Conservation (phyloP, 2,329 filamentous ascomycete genomes). For the Xylaria multiplex region DNA sequence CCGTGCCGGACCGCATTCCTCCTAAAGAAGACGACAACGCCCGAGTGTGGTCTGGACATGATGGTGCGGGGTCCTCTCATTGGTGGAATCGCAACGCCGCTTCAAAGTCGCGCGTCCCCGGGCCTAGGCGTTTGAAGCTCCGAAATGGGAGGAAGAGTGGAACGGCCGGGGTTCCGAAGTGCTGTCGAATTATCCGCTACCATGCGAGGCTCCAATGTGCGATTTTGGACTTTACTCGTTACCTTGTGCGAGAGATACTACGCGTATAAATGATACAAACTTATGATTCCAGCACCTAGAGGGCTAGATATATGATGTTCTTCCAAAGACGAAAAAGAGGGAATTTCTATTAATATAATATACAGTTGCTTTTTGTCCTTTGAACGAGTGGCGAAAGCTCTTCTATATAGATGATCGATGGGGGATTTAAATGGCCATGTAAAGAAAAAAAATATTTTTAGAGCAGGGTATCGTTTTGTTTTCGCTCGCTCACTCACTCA, state of each 20-base stretch:
- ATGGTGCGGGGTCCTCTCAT: conserved; percentile 21
- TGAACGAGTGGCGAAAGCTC: neutral
- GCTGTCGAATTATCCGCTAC: neutral
- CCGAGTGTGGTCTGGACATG: conserved; percentile 9
- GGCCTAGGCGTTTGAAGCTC: conserved; percentile 15
- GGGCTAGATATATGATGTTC: neutral
- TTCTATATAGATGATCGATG: conserved; percentile 11
- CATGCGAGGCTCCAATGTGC: neutral
- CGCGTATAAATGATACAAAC: neutral
- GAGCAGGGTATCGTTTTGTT: conserved; percentile 6
- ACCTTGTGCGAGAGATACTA: neutral
- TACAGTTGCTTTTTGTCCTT: conserved; percentile 4
- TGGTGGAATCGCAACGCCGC: conserved; percentile 30
- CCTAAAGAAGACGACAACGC: conserved; percentile 13
- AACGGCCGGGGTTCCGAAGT: conserved; percentile 6
- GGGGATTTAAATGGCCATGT: neutral
- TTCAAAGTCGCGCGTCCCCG: conserved; percentile 24
- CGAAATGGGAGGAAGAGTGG: conserved; percentile 28
- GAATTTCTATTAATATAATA: conserved; percentile 13
- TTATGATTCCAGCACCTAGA: neutral
- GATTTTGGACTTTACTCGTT: neutral
- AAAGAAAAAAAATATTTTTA: neutral
- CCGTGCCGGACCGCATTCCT: neutral
- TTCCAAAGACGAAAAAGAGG: neutral
- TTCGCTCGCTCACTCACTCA: neutral